Evolutionary conservation across 176 grass and related monocot species (phyloP).

Genomic region (Ananas comosus): DNA sequence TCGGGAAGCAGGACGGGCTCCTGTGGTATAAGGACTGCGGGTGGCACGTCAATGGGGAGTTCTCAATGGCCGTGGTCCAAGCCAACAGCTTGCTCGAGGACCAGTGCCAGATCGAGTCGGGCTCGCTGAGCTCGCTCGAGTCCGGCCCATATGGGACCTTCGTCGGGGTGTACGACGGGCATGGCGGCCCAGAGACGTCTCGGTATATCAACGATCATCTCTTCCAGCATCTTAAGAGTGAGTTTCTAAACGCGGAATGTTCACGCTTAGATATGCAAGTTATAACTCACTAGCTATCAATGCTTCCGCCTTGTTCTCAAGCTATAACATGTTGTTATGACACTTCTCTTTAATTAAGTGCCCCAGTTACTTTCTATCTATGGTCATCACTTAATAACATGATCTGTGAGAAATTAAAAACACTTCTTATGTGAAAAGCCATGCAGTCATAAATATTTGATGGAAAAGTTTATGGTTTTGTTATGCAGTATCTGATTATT

Average conservation of each 20-base stretch:
- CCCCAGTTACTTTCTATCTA: not conserved
- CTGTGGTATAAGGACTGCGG: slow-evolving; percentile 28
- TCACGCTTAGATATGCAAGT: not conserved
- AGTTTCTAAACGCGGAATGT: not conserved
- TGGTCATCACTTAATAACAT: not conserved
- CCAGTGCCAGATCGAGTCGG: slow-evolving; percentile 25
- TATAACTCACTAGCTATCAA: no score
- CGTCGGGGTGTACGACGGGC: slow-evolving; percentile 20
- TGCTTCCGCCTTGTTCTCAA: no score
- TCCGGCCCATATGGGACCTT: slow-evolving; percentile 22
- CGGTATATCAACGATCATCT: slow-evolving; percentile 23
- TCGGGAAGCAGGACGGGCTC: slow-evolving; percentile 23
- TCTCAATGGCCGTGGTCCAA: slow-evolving; percentile 27
- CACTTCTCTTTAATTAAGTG: not conserved
- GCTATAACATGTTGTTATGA: not conserved
- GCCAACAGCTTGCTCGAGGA: slow-evolving; percentile 28
- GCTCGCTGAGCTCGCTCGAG: slow-evolving; percentile 12
- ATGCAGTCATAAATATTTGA: no score
- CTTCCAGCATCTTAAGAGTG: slow-evolving; percentile 22
- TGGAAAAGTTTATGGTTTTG: not conserved
- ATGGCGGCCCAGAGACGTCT: slow-evolving; percentile 25
- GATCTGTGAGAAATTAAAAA: not conserved
- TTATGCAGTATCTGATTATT: not conserved
- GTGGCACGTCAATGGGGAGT: slow-evolving; percentile 20
- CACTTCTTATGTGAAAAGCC: not conserved